A percentile compares a stretch with the other conserved stretches of the same genome.
Evolutionary conservation across 352 stramenopile species (phyloP).

Genomic region (Ophiocytium majus): DNA sequence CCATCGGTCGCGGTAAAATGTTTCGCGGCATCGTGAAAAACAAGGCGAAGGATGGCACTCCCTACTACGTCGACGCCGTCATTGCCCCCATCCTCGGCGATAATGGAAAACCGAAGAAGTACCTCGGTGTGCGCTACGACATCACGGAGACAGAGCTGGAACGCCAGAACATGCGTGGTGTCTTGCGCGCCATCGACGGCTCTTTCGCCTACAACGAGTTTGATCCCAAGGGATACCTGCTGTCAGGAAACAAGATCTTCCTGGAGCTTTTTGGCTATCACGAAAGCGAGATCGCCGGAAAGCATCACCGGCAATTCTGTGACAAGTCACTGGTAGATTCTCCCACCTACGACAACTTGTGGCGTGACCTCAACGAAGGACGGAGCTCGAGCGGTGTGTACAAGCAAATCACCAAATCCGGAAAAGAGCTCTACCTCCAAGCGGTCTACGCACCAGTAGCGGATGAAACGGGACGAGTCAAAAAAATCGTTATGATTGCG

Average conservation of each 20-base stretch:
- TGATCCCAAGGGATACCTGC: not conserved
- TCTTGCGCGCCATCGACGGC: not conserved
- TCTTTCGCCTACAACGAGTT: not conserved
- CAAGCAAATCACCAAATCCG: slow-evolving; percentile 1
- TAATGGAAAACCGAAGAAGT: slow-evolving; percentile 13
- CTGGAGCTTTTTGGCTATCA: not conserved
- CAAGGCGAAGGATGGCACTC: not conserved
- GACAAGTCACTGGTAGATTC: not conserved
- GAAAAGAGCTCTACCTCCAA: not conserved
- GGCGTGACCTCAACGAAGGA: not conserved
- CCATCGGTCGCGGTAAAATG: not conserved
- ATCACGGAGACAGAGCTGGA: not conserved
- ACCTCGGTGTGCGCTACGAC: not conserved
- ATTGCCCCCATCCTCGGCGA: not conserved
- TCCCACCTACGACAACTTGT: not conserved
- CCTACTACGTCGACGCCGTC: not conserved
- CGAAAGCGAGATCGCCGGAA: not conserved
- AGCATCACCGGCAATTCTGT: slow-evolving; percentile 6
- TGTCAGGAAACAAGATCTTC: not conserved
- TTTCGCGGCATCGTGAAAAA: slow-evolving; percentile 12
- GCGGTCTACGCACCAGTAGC: not conserved
- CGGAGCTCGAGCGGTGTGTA: not conserved
- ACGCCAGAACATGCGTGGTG: not conserved
- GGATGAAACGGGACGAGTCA: not conserved
- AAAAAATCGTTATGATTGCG: not conserved